A percentile compares a stretch with the other conserved stretches of the same genome.
phyloP scores from a whole-genome alignment of 345 rosid species.

The Melaleuca quinquenervia region DNA sequence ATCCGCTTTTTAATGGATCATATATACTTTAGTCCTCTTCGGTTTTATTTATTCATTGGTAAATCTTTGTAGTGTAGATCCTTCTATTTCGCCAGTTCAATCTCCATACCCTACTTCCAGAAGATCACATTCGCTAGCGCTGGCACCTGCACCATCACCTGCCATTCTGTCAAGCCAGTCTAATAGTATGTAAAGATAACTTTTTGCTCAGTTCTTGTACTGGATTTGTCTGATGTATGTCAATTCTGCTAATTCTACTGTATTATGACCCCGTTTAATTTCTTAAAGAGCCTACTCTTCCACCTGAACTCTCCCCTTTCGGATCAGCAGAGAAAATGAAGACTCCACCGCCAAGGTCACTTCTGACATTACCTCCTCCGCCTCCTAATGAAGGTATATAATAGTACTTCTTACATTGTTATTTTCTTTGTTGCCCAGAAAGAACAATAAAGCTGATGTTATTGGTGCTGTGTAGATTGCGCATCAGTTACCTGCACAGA shows the following conservation, averaged over 20 bases:
- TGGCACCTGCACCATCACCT: constrained; percentile 26
- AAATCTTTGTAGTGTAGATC: constrained; percentile 12
- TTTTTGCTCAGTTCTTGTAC: background rate
- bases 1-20: background rate
- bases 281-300: constrained; percentile 17
- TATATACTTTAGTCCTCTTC: background rate
- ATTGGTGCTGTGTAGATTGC: constrained; percentile 32
- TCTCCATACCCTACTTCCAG: constrained; percentile 12
- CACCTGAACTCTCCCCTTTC: constrained; percentile 35
- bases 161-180: constrained; percentile 1
- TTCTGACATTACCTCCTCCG: constrained; percentile 46
- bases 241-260: background rate
- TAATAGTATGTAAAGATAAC: constrained; percentile 9
- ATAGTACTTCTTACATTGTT: background rate
- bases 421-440: background rate
- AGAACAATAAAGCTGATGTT: background rate
- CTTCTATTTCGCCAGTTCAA: constrained; percentile 15
- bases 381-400: constrained; percentile 49
- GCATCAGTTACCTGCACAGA: constrained; percentile 35
- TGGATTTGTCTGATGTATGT: background rate
- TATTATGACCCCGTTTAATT: background rate
- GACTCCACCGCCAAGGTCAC: constrained; percentile 28
- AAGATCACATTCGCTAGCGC: constrained; percentile 16
- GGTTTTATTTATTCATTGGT: background rate
- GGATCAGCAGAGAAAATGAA: constrained; percentile 22